These are phyloP conservation scores for Paecilomyces niveus DNA, from an alignment of 2,329 filamentous ascomycete species.

Conservation along the genomic window DNA sequence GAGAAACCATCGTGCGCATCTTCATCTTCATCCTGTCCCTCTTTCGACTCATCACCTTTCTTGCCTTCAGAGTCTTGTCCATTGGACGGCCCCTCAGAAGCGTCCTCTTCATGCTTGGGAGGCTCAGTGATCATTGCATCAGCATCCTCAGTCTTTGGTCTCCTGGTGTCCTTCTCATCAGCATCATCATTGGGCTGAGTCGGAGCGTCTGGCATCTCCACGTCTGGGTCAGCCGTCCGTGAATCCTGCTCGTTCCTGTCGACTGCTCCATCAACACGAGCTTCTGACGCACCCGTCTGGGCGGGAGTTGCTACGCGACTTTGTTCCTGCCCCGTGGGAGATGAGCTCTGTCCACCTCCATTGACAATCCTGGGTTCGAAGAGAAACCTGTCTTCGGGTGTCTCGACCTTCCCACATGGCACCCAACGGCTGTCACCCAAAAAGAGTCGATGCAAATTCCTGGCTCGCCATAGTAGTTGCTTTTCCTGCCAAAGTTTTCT, in stretches of 20 bases:
- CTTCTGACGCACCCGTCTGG: background rate
- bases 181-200: constrained; percentile 5
- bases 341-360: constrained; percentile 8
- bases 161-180: constrained; percentile 7
- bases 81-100: constrained; percentile 7
- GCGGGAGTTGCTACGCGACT: constrained; percentile 10
- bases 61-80: background rate
- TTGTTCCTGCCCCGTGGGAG: constrained; percentile 9
- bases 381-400: constrained; percentile 41
- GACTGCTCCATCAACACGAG: background rate
- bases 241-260: constrained; percentile 6
- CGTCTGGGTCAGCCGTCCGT: constrained; percentile 15
- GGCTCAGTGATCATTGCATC: constrained; percentile 26
- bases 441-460: constrained; percentile 51
- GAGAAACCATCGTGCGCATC: constrained; percentile 29
- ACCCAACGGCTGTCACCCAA: constrained; percentile 56
- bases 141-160: constrained; percentile 29
- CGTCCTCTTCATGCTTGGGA: constrained; percentile 21
- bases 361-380: constrained; percentile 31
- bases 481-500: constrained; percentile 53
- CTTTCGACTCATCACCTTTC: constrained; percentile 7
- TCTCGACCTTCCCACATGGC: constrained; percentile 48
- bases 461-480: constrained; percentile 49
- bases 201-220: constrained; percentile 26
- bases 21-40: constrained; percentile 20